phyloP scores from a whole-genome alignment of 257 asterid species.

The Solanum habrochaites region DNA sequence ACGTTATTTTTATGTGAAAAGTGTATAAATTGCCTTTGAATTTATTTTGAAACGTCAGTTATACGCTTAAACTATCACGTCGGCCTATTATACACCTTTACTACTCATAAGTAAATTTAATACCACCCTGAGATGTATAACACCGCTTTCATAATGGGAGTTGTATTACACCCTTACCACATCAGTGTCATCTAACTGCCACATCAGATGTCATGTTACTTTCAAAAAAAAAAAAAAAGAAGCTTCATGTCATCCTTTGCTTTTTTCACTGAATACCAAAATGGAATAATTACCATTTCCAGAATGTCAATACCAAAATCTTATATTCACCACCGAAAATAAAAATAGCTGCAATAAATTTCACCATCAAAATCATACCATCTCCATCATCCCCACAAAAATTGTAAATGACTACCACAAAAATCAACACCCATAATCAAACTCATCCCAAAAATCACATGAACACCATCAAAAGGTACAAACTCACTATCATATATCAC shows the following conservation, averaged over 20 bases:
- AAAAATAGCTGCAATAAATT: no score
- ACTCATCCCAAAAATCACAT: no score
- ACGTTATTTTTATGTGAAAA: background rate
- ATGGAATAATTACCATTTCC: background rate
- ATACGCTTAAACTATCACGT: background rate
- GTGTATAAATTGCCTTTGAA: background rate
- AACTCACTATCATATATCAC: no score
- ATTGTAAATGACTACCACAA: no score
- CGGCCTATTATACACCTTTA: background rate
- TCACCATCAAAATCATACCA: no score
- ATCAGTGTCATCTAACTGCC: background rate
- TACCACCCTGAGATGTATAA: background rate
- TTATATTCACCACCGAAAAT: no score
- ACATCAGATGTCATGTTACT: background rate
- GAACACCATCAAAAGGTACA: no score
- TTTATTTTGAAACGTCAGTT: background rate
- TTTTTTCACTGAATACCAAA: background rate
- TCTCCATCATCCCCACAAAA: no score
- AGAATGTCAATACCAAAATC: background rate
- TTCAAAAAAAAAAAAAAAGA: no score
- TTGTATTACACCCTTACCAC: background rate
- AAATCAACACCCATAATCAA: no score
- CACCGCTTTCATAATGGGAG: background rate
- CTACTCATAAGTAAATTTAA: background rate
- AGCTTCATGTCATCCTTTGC: background rate